These are phyloP conservation scores for Pythium dissotocum DNA, from an alignment of 352 stramenopile species.

Conservation along the genomic window DNA sequence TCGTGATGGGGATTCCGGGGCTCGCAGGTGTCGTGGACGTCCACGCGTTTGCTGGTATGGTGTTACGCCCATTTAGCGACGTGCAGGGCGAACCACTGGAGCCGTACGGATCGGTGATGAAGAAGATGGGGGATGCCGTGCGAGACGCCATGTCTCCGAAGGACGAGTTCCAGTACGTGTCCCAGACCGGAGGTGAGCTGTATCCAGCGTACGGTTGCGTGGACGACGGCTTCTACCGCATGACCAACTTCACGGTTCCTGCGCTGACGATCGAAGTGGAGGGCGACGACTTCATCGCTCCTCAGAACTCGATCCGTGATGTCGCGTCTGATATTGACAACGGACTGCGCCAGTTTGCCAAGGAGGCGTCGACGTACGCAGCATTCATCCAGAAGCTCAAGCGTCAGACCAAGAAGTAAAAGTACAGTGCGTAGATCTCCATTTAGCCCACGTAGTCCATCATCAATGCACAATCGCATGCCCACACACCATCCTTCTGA, in stretches of 20 bases:
- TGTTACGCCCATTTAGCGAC: conserved; percentile 72
- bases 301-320: conserved; percentile 54
- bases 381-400: conserved; percentile 38
- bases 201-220: conserved; percentile 77
- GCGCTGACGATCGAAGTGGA: conserved; percentile 73
- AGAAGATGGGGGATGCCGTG: conserved; percentile 45
- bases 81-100: conserved; percentile 34
- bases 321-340: conserved; percentile 57
- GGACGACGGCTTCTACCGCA: conserved; percentile 59
- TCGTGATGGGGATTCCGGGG: conserved; percentile 43
- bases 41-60: conserved; percentile 57
- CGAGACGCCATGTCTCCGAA: conserved; percentile 46
- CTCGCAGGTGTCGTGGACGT: conserved; percentile 64
- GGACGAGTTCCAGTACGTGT: conserved; percentile 45
- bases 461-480: conserved; percentile 2
- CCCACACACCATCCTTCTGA: background rate
- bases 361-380: conserved; percentile 49
- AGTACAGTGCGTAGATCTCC: background rate
- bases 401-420: background rate
- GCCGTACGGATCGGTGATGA: conserved; percentile 56
- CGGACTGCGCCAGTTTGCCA: conserved; percentile 59
- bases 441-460: background rate
- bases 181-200: conserved; percentile 49
- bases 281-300: conserved; percentile 64
- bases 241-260: conserved; percentile 63